Conservation (phyloP, 176 grass and related monocot genomes). For the Cymbopogon citratus region DNA sequence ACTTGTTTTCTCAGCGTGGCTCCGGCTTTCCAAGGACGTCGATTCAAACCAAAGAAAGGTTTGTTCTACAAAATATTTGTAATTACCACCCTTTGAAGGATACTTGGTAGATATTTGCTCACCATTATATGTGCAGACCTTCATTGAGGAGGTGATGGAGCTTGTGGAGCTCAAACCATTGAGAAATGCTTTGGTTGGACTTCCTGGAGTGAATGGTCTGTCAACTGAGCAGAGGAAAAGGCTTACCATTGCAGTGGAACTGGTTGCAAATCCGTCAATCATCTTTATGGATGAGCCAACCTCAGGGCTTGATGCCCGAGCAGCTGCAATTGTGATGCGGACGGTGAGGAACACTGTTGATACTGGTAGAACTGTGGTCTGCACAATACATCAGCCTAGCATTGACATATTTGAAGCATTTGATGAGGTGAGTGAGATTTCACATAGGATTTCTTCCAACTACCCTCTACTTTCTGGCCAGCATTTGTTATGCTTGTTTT, state of each 20-base stretch:
- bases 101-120: neutral
- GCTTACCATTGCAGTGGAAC: constrained; percentile 24
- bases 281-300: constrained; percentile 95
- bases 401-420: constrained; percentile 99
- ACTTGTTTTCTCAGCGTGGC: constrained; percentile 84
- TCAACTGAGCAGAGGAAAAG: constrained; percentile 90
- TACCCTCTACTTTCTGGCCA: neutral
- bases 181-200: neutral
- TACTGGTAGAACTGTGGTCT: constrained; percentile 83
- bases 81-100: neutral
- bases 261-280: constrained; percentile 77
- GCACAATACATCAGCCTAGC: constrained; percentile 94
- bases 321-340: constrained; percentile 90
- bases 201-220: constrained; percentile 76
- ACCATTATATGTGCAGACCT: constrained; percentile 50
- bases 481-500: neutral
- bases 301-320: constrained; percentile 76
- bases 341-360: constrained; percentile 86
- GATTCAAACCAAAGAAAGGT: constrained; percentile 66
- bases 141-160: constrained; percentile 46
- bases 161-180: too few relatives aligned
- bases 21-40: constrained; percentile 71
- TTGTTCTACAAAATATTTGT: neutral
- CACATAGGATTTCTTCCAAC: neutral
- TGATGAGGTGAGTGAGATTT: constrained; percentile 56